phyloP scores from a whole-genome alignment of 2,329 filamentous ascomycete species.

The Akanthomyces uredinophilus region DNA sequence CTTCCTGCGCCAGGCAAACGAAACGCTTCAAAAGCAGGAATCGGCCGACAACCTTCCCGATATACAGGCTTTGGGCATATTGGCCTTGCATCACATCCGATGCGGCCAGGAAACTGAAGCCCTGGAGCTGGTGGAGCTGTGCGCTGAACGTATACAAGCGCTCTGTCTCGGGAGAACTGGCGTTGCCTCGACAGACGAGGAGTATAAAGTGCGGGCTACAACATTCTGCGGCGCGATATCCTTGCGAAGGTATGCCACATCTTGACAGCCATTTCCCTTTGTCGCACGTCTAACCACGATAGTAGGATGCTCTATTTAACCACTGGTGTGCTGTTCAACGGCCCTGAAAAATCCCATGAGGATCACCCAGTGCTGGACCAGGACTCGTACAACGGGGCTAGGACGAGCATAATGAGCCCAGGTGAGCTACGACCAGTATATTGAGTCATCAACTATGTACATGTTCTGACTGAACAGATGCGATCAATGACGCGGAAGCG shows the following conservation, averaged over 20 bases:
- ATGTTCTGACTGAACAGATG: background rate
- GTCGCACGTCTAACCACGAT: background rate
- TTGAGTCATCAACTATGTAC: background rate
- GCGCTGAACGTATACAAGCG: background rate
- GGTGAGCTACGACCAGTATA: background rate
- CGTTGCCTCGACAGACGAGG: background rate
- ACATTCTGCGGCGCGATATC: slow-evolving; percentile 17
- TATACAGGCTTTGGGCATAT: slow-evolving; percentile 16
- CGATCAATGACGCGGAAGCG: background rate
- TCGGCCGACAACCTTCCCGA: slow-evolving; percentile 7
- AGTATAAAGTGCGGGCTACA: slow-evolving; percentile 9
- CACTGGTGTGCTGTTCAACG: background rate
- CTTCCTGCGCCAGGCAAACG: slow-evolving; percentile 9
- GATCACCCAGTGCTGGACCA: background rate
- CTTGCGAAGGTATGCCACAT: slow-evolving; percentile 9
- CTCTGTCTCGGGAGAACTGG: background rate
- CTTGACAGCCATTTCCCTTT: background rate
- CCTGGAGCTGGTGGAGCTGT: slow-evolving; percentile 5
- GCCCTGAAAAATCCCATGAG: background rate
- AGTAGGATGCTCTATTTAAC: background rate
- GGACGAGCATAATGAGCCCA: background rate
- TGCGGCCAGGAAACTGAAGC: slow-evolving; percentile 13
- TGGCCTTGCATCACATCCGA: slow-evolving; percentile 14
- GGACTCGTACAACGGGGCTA: background rate
- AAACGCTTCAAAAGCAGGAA: background rate